Percentiles rank a stretch among this genome's conserved stretches.
Conservation (phyloP, 331 rosid species). For the Dryas integrifolia region DNA sequence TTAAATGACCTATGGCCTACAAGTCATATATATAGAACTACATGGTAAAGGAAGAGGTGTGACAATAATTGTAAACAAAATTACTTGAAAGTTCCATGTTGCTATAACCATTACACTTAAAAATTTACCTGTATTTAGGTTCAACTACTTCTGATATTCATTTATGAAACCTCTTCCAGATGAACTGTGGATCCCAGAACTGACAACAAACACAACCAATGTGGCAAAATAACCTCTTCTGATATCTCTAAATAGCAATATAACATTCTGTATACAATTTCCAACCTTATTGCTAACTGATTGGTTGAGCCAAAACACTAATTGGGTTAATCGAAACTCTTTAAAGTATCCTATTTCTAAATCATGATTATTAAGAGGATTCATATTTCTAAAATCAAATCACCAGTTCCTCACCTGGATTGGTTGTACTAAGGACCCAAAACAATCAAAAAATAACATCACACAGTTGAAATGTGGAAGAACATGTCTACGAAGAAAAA, state of each 20-base stretch:
- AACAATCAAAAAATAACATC: not conserved
- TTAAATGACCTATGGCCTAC: not conserved
- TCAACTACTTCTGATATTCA: conserved; percentile 14
- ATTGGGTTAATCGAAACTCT: not conserved
- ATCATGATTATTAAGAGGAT: not conserved
- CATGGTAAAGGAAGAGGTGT: not conserved
- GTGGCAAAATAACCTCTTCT: not conserved
- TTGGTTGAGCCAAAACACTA: not conserved
- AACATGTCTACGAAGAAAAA: not conserved
- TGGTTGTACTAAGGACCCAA: not conserved
- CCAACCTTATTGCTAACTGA: not conserved
- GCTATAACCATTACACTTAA: not conserved
- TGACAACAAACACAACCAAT: not conserved
- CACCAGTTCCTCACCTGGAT: not conserved
- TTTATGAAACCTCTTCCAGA: conserved; percentile 1
- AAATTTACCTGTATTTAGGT: not conserved
- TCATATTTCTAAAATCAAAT: not conserved
- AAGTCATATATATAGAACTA: not conserved
- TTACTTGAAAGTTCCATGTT: not conserved
- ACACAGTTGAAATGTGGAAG: not conserved
- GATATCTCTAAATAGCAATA: not conserved
- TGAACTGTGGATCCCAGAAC: not conserved
- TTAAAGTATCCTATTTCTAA: not conserved
- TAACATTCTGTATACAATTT: not conserved
- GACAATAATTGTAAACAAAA: not conserved